These are phyloP conservation scores for Fusarium floridanum DNA, from an alignment of 2,329 filamentous ascomycete species.

Conservation along the genomic window DNA sequence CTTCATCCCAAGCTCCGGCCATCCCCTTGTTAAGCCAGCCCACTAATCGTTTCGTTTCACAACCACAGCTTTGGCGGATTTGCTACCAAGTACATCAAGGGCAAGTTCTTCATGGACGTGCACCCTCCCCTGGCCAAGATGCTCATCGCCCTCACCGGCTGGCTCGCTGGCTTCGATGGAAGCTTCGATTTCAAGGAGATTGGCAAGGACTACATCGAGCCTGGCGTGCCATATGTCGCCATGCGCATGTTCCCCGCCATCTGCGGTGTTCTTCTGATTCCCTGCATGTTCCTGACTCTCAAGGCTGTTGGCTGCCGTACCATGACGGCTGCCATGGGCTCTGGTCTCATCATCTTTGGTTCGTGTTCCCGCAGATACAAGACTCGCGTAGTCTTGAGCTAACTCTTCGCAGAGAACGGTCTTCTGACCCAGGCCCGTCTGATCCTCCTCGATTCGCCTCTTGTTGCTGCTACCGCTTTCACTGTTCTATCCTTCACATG, in stretches of 20 bases:
- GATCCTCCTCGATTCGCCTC: conserved; percentile 94
- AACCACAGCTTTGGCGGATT: conserved; percentile 90
- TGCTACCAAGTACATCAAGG: conserved; percentile 99
- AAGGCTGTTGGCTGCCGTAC: conserved; percentile 93
- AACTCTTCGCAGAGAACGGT: conserved; percentile 80
- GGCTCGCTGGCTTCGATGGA: conserved; percentile 93
- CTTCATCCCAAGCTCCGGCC: conserved; percentile 1
- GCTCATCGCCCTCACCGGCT: conserved; percentile 94
- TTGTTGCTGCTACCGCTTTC: conserved; percentile 92
- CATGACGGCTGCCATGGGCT: conserved; percentile 84
- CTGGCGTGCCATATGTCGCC: conserved; percentile 93
- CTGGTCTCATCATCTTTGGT: conserved; percentile 92
- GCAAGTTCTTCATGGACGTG: conserved; percentile 99
- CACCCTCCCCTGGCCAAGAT: conserved; percentile 97
- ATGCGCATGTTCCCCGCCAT: conserved; percentile 96
- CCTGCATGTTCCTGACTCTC: conserved; percentile 93
- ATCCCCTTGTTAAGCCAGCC: neutral
- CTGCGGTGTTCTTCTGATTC: conserved; percentile 88
- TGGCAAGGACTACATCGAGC: conserved; percentile 97
- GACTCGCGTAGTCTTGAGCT: conserved; percentile 36
- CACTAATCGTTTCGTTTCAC: conserved; percentile 28
- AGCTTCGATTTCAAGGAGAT: conserved; percentile 99
- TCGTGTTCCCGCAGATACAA: conserved; percentile 53
- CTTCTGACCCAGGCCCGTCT: conserved; percentile 94
- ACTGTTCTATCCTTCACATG: conserved; percentile 91